These are phyloP conservation scores for Lactifluus pinguis DNA, from an alignment of 768 basidiomycete species.

Conservation along the genomic window DNA sequence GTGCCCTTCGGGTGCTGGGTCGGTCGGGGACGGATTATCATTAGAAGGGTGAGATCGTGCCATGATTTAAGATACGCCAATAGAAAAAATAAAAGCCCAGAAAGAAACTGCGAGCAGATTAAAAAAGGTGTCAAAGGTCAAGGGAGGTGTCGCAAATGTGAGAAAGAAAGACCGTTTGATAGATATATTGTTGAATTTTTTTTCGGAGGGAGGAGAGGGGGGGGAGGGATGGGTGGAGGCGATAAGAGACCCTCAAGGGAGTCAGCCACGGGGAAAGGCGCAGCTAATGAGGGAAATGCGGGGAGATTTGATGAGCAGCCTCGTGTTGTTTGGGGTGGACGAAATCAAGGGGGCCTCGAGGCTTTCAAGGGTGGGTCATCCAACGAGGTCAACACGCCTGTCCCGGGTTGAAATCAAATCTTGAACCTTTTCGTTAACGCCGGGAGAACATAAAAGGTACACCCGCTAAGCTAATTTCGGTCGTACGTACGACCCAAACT, in stretches of 20 bases:
- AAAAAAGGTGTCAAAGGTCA: no score
- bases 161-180: no score
- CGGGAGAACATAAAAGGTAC: no score
- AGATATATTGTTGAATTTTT: no score
- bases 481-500: not conserved
- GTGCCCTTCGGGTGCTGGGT: not conserved
- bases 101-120: not conserved
- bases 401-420: not conserved
- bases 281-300: not conserved
- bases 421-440: no score
- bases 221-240: not conserved
- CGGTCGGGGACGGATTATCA: not conserved
- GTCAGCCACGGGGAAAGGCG: not conserved
- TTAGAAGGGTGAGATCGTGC: conserved; percentile 11
- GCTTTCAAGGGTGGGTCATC: no score
- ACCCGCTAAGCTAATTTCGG: not conserved
- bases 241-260: conserved; percentile 8
- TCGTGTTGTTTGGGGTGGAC: not conserved
- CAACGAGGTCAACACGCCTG: not conserved
- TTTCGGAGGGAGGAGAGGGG: no score
- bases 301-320: not conserved
- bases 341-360: no score
- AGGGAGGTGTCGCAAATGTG: no score
- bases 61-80: conserved; percentile 4
- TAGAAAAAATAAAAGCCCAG: not conserved